phyloP scores from a whole-genome alignment of 2,329 filamentous ascomycete species.

The Aspergillus sp. region DNA sequence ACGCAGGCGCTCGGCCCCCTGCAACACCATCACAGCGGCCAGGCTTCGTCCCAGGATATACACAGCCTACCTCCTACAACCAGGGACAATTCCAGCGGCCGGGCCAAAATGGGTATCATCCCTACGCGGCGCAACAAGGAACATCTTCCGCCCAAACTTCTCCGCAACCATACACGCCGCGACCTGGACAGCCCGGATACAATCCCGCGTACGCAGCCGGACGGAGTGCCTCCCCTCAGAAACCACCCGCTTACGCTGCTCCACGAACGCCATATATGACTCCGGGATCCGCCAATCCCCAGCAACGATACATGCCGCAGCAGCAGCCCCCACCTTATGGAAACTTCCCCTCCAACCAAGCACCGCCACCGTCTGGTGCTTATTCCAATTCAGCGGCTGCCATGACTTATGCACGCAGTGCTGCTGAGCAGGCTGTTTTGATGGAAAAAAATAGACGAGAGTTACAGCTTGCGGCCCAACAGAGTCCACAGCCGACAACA shows the following conservation, averaged over 20 bases:
- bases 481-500: conserved; percentile 31
- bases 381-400: conserved; percentile 36
- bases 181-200: conserved; percentile 33
- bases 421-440: conserved; percentile 38
- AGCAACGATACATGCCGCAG: conserved; percentile 29
- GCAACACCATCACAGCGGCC: conserved; percentile 37
- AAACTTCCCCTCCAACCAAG: conserved; percentile 31
- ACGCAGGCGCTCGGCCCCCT: conserved; percentile 30
- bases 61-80: conserved; percentile 30
- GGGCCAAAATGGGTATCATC: conserved; percentile 34
- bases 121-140: conserved; percentile 29
- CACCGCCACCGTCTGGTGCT: conserved; percentile 24
- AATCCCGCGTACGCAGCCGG: conserved; percentile 24
- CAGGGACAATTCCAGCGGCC: conserved; percentile 41
- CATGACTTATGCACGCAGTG: conserved; percentile 37
- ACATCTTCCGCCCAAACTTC: conserved; percentile 29
- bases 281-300: conserved; percentile 25
- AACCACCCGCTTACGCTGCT: conserved; percentile 27
- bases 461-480: conserved; percentile 33
- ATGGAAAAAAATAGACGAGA: conserved; percentile 34
- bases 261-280: conserved; percentile 37
- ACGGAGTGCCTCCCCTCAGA: conserved; percentile 33
- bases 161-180: conserved; percentile 34
- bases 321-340: conserved; percentile 23
- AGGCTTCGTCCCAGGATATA: conserved; percentile 33